Evolutionary conservation across 306 rosid species (phyloP).

Genomic region (cucumber (Cucumis sativus)): DNA sequence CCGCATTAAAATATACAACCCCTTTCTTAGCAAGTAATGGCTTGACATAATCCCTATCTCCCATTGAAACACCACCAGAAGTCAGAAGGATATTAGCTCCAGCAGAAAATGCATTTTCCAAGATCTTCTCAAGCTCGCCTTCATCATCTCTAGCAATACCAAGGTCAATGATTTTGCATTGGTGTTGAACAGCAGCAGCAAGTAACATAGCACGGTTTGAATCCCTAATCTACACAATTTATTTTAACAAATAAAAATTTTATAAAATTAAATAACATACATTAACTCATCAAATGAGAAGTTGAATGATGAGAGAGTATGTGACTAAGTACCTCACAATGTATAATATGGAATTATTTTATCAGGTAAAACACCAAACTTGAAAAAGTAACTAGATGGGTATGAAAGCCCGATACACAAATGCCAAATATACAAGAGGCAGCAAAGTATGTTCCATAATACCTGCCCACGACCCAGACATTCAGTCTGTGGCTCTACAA

Average conservation of each 20-base stretch:
- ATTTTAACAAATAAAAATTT: neutral
- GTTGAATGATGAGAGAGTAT: neutral
- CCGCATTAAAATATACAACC: constrained; percentile 59
- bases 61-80: constrained; percentile 99
- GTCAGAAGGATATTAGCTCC: constrained; percentile 73
- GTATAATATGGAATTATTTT: neutral
- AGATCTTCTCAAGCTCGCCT: constrained; percentile 48
- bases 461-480: constrained; percentile 75
- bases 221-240: constrained; percentile 74
- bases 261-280: neutral
- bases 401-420: neutral
- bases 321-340: neutral
- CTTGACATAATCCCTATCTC: constrained; percentile 86
- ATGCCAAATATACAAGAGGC: neutral
- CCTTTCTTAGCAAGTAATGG: constrained; percentile 73
- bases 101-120: constrained; percentile 60
- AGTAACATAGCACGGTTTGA: constrained; percentile 88
- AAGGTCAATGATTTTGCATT: constrained; percentile 70
- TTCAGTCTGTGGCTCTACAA: constrained; percentile 57
- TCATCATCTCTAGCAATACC: constrained; percentile 78
- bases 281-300: neutral
- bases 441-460: constrained; percentile 5
- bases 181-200: constrained; percentile 63
- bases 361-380: neutral
- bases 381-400: neutral